phyloP scores from a whole-genome alignment of 768 basidiomycete species.

The Hericium erinaceus region DNA sequence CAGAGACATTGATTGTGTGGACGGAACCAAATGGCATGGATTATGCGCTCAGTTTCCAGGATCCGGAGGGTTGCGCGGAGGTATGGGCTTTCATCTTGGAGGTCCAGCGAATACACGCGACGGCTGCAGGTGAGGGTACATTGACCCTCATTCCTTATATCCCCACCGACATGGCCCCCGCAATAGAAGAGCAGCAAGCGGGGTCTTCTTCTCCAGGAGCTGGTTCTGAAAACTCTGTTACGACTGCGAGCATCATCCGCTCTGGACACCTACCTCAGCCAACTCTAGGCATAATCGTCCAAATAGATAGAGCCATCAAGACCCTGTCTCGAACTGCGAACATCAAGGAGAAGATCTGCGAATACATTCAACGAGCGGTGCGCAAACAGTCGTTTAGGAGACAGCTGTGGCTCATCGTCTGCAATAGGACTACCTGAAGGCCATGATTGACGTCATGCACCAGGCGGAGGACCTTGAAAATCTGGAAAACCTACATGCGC shows the following conservation, averaged over 20 bases:
- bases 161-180: slow-evolving; percentile 9
- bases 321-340: slow-evolving; percentile 58
- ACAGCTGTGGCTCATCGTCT: slow-evolving; percentile 6
- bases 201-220: slow-evolving; percentile 53
- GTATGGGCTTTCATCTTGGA: slow-evolving; percentile 96
- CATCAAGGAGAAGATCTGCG: slow-evolving; percentile 79
- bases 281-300: slow-evolving; percentile 63
- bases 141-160: not conserved
- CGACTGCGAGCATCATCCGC: slow-evolving; percentile 56
- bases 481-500: slow-evolving; percentile 79
- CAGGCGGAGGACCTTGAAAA: slow-evolving; percentile 92
- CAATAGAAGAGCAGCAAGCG: slow-evolving; percentile 33
- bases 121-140: slow-evolving; percentile 43
- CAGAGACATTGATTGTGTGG: slow-evolving; percentile 98
- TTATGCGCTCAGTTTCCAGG: slow-evolving; percentile 95
- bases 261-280: slow-evolving; percentile 71
- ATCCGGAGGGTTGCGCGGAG: slow-evolving; percentile 89
- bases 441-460: slow-evolving; percentile 73
- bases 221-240: slow-evolving; percentile 48
- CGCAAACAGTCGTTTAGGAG: slow-evolving; percentile 21
- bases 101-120: slow-evolving; percentile 74
- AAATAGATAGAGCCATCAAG: slow-evolving; percentile 76
- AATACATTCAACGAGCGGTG: slow-evolving; percentile 82
- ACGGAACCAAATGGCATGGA: slow-evolving; percentile 92
- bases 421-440: slow-evolving; percentile 76